These are phyloP conservation scores for Melastoma malabathricum DNA, from an alignment of 345 rosid genomes.

Conservation along the genomic window DNA sequence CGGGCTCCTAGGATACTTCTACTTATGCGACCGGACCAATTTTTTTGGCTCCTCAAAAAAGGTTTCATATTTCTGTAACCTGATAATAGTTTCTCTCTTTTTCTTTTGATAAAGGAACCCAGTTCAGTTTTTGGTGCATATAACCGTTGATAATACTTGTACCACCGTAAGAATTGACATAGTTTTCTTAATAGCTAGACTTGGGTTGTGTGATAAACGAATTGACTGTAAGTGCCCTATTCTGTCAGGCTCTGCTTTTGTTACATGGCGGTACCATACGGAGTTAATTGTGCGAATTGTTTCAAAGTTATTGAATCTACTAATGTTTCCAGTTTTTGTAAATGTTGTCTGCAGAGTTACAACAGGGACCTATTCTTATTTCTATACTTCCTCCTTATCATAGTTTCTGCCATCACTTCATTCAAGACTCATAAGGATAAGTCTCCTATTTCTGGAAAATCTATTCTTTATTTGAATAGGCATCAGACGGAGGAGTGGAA, in stretches of 20 bases:
- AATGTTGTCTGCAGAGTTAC: slow-evolving; percentile 47
- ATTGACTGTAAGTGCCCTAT: no score
- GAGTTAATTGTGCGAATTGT: no score
- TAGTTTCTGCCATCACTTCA: slow-evolving; percentile 85
- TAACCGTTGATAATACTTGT: no score
- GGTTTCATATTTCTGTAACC: slow-evolving; percentile 26
- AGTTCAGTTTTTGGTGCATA: no score
- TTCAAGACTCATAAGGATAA: slow-evolving; percentile 77
- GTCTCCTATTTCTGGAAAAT: slow-evolving; percentile 78
- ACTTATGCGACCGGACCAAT: slow-evolving; percentile 86
- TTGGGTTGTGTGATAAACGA: no score
- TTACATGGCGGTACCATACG: no score
- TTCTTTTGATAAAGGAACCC: background rate
- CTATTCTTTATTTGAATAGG: slow-evolving; percentile 86
- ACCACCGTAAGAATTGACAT: no score
- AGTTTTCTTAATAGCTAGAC: no score
- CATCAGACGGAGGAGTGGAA: slow-evolving; percentile 99
- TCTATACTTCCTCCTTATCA: slow-evolving; percentile 89
- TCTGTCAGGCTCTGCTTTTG: no score
- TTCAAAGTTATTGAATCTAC: no score
- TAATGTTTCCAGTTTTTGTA: no score
- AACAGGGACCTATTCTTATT: slow-evolving; percentile 85
- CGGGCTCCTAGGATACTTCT: slow-evolving; percentile 49
- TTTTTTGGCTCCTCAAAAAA: slow-evolving; percentile 58
- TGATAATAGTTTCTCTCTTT: background rate